Evolutionary conservation across 345 rosid genomes (phyloP).

Genomic region (Syzygium grande): DNA sequence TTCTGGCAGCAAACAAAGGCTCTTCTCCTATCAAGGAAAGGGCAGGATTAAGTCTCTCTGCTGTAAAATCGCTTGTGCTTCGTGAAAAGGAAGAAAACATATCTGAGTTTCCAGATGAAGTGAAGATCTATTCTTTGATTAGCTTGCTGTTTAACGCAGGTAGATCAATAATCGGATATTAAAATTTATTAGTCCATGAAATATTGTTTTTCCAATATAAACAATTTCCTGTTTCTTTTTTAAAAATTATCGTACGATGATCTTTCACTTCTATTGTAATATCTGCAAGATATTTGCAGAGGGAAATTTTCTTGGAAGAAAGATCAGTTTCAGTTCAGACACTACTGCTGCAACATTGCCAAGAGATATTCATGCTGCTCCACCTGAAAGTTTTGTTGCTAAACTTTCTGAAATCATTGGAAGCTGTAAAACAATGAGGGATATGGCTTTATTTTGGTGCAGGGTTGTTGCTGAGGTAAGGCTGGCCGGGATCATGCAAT

Average conservation of each 20-base stretch:
- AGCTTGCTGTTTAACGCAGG: conserved; percentile 58
- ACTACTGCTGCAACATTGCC: conserved; percentile 35
- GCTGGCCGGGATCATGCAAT: background rate
- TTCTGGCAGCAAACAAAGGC: conserved; percentile 53
- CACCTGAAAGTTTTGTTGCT: conserved; percentile 64
- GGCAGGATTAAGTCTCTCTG: conserved; percentile 78
- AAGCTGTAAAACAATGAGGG: conserved; percentile 61
- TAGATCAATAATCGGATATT: conserved; percentile 19
- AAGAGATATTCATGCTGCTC: conserved; percentile 84
- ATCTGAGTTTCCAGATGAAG: conserved; percentile 58
- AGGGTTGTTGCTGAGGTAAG: conserved; percentile 78
- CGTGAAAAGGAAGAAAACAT: conserved; percentile 85
- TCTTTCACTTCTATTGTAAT: conserved; percentile 55
- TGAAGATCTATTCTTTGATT: conserved; percentile 48
- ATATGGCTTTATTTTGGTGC: conserved; percentile 87
- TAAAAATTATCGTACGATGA: conserved; percentile 31
- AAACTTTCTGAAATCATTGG: conserved; percentile 94
- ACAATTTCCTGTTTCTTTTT: background rate
- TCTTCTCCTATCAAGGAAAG: conserved; percentile 86
- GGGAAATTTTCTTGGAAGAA: conserved; percentile 69
- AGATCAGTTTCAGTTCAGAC: conserved; percentile 38
- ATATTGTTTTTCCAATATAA: background rate
- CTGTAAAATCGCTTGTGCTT: conserved; percentile 78
- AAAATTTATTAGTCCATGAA: background rate
- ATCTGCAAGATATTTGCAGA: conserved; percentile 76